These are phyloP conservation scores for Microcyclospora tardicrescens DNA, from an alignment of 2,329 filamentous ascomycete species.

Conservation along the genomic window DNA sequence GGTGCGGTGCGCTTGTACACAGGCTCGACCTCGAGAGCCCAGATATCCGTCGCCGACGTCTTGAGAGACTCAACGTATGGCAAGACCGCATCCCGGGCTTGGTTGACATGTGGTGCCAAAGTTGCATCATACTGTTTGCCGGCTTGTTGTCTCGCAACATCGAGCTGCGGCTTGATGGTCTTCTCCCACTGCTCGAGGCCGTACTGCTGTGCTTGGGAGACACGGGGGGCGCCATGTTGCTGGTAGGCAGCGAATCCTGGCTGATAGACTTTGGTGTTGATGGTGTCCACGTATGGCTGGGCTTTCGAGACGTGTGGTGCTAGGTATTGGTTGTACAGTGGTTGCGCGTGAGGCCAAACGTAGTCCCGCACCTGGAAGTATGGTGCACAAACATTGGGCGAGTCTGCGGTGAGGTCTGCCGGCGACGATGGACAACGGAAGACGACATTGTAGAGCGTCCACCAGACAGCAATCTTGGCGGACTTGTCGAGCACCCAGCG, in stretches of 20 bases:
- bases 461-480: slow-evolving; percentile 64
- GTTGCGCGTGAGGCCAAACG: slow-evolving; percentile 61
- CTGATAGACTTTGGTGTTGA: slow-evolving; percentile 49
- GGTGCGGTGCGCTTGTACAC: slow-evolving; percentile 62
- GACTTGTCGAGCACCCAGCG: slow-evolving; percentile 17
- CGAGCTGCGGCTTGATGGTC: slow-evolving; percentile 61
- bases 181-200: slow-evolving; percentile 64
- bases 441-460: slow-evolving; percentile 63
- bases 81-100: slow-evolving; percentile 41
- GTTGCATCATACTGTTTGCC: slow-evolving; percentile 55
- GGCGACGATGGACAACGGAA: slow-evolving; percentile 68
- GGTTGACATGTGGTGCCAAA: slow-evolving; percentile 61
- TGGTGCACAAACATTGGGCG: slow-evolving; percentile 68
- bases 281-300: slow-evolving; percentile 54
- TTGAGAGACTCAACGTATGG: slow-evolving; percentile 63
- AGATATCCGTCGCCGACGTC: slow-evolving; percentile 52
- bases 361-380: slow-evolving; percentile 57
- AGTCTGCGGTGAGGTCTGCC: slow-evolving; percentile 52
- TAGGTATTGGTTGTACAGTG: slow-evolving; percentile 76
- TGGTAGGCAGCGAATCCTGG: slow-evolving; percentile 52
- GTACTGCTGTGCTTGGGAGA: slow-evolving; percentile 54
- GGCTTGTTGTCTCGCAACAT: slow-evolving; percentile 48
- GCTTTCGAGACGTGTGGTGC: slow-evolving; percentile 67
- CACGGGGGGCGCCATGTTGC: slow-evolving; percentile 62
- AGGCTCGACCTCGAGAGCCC: slow-evolving; percentile 61